Conservation (phyloP, 2,329 filamentous ascomycete genomes). For the Paracoccidioides brasiliensis region DNA sequence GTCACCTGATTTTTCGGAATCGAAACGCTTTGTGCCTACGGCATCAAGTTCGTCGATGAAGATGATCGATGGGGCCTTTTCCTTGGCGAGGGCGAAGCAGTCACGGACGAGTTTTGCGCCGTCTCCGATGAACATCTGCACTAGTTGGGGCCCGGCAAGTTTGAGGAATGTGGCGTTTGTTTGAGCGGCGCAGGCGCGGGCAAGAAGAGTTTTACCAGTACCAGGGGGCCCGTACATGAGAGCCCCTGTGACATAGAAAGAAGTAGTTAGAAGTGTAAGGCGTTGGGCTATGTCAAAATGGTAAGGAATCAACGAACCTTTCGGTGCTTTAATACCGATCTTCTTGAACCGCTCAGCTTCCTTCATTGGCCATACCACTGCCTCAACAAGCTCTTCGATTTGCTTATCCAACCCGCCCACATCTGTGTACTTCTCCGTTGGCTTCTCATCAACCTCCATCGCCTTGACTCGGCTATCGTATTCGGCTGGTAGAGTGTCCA, state of each 20-base stretch:
- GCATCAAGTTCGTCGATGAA: slow-evolving; percentile 98
- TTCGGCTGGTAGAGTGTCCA: slow-evolving; percentile 92
- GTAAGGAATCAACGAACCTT: slow-evolving; percentile 49
- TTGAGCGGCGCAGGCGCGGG: slow-evolving; percentile 90
- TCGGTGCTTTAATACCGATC: slow-evolving; percentile 98
- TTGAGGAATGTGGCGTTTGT: slow-evolving; percentile 98
- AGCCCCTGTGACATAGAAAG: slow-evolving; percentile 48
- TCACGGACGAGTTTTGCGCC: slow-evolving; percentile 95
- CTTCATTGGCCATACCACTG: slow-evolving; percentile 99
- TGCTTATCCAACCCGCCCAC: slow-evolving; percentile 97
- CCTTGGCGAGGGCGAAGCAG: slow-evolving; percentile 93
- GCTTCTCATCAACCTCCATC: slow-evolving; percentile 99
- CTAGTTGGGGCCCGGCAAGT: slow-evolving; percentile 89
- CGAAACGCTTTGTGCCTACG: slow-evolving; percentile 97
- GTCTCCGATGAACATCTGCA: slow-evolving; percentile 99
- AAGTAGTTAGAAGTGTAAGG: slow-evolving; percentile 6
- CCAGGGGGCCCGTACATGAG: slow-evolving; percentile 75
- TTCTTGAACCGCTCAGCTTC: slow-evolving; percentile 98
- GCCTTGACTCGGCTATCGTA: slow-evolving; percentile 99
- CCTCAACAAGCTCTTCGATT: slow-evolving; percentile 96
- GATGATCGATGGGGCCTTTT: slow-evolving; percentile 97
- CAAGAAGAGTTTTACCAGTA: slow-evolving; percentile 47
- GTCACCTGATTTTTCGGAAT: slow-evolving; percentile 95
- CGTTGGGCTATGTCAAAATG: neutral
- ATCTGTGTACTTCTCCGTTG: slow-evolving; percentile 96